Base-by-base conservation (phyloP, 2,329 filamentous ascomycete species). In the Phyllosticta citribraziliensis region DNA sequence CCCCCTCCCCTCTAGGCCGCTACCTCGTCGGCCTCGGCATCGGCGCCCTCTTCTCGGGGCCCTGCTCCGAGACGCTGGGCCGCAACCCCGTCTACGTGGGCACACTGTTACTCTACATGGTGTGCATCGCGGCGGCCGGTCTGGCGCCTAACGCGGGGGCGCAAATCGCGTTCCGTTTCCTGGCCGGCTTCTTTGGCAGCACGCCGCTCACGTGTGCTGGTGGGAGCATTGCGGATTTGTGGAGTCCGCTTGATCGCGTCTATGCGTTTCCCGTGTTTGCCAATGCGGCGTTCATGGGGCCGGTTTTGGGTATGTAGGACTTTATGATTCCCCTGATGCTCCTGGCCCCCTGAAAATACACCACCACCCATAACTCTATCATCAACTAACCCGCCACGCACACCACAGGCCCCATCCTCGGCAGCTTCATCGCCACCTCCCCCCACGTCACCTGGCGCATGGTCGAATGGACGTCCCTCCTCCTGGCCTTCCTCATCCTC, bases 231-330 rank as follows among this genome's bases (percentile, higher is more conserved):
- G 70, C 73, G 6, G 80, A 81, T 65, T 69, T 81, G 35, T 82
- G 77, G 69, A 73, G 70, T 52, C 74, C 78, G 0, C 69, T 79
- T 30, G 79, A 82, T 64, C 72, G 78, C 56, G 78, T 78, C 0
- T 78, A 76, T 56, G 75, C 75, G 10, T 82, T 82, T 61, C 80
- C 80, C 0, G 66, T 81, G 2, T 81, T 80, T 58, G 76, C 79
- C 1, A 78, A 76, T 66, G 73, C 75, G 0, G 75, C 76, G 4
- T 73, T 74, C 35, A 68, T 69, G 2, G 68, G 72, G 0, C 70
- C 70, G 0, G 70, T 72, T 11, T 66, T 77, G 52, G 57, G 57
- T 59, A 54, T 54, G 57, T 30, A 17, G 22, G 22, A n/a, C n/a
- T n/a, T n/a, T n/a, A n/a, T n/a, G n/a, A n/a, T n/a, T n/a, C n/a